A percentile compares a stretch with the other conserved stretches of the same genome.
Evolutionary conservation across 352 stramenopile species (phyloP).

Genomic region (Thalassiosira exigua): DNA sequence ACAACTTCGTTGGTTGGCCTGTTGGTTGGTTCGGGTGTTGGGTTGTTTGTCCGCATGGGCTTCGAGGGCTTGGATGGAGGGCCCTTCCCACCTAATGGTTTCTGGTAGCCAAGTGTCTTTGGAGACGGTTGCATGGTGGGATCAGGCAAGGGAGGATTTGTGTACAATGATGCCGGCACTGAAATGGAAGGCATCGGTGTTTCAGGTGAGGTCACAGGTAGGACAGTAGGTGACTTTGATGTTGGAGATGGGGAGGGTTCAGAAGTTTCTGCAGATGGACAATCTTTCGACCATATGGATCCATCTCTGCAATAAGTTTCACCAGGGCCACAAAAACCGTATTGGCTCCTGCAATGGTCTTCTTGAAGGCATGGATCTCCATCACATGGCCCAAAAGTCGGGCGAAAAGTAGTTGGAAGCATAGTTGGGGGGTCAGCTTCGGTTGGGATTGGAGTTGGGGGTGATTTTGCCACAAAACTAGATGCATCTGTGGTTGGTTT

Average conservation of each 20-base stretch:
- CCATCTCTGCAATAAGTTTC: constrained; percentile 48
- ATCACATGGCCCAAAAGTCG: constrained; percentile 46
- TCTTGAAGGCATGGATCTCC: constrained; percentile 29
- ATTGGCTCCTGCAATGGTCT: constrained; percentile 50
- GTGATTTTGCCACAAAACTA: not conserved
- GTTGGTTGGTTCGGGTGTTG: too few relatives aligned
- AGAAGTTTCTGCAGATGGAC: constrained; percentile 21
- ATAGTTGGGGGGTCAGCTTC: constrained; percentile 22
- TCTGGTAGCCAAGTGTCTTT: not conserved
- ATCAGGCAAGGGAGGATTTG: not conserved
- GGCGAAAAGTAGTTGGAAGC: constrained; percentile 25
- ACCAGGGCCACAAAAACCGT: constrained; percentile 56
- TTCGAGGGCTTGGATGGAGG: too few relatives aligned
- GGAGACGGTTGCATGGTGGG: not conserved
- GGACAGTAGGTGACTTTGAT: constrained; percentile 7
- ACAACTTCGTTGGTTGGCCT: too few relatives aligned
- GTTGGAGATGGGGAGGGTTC: not conserved
- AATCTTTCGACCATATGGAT: constrained; percentile 55
- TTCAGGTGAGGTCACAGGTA: constrained; percentile 3
- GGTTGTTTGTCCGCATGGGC: too few relatives aligned
- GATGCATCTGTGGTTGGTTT: constrained; percentile 14
- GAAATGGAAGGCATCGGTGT: constrained; percentile 5
- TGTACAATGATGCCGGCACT: not conserved
- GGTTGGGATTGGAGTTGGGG: constrained; percentile 15
- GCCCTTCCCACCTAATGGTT: constrained; percentile 16